These are phyloP conservation scores for Knufia fluminis DNA, from an alignment of 2,329 filamentous ascomycete species.

Conservation along the genomic window DNA sequence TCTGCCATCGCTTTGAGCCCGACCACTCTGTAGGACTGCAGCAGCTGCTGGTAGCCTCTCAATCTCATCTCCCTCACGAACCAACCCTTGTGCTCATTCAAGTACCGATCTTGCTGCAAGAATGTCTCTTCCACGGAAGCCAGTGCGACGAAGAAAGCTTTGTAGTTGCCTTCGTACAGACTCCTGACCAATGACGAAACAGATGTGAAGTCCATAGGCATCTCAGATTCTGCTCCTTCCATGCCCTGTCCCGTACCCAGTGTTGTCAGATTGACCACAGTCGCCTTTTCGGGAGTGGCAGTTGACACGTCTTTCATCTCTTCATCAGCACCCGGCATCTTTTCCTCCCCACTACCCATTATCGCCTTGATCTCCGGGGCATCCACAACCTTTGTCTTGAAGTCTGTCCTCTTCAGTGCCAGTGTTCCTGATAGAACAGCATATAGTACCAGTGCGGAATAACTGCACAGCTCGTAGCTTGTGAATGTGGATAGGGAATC, in stretches of 20 bases:
- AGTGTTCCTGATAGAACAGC: constrained; percentile 90
- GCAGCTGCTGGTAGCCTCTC: constrained; percentile 88
- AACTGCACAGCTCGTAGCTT: constrained; percentile 95
- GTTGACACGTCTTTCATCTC: constrained; percentile 57
- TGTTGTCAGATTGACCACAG: constrained; percentile 79
- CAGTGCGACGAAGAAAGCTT: constrained; percentile 82
- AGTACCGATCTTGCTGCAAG: constrained; percentile 84
- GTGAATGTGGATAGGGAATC: constrained; percentile 98
- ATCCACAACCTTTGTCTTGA: constrained; percentile 98
- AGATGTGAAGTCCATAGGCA: constrained; percentile 78
- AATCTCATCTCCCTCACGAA: constrained; percentile 98
- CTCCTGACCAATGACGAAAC: constrained; percentile 81
- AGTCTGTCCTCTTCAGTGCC: constrained; percentile 91
- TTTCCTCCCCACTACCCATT: constrained; percentile 80
- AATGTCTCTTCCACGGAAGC: constrained; percentile 89
- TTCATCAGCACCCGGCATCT: constrained; percentile 71
- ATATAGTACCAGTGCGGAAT: constrained; percentile 89
- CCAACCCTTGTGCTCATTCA: constrained; percentile 93
- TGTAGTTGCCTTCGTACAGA: constrained; percentile 89
- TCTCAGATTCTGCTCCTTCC: constrained; percentile 63
- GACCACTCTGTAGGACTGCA: constrained; percentile 95
- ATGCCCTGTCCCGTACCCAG: constrained; percentile 57
- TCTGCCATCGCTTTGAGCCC: constrained; percentile 95
- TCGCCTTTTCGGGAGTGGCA: constrained; percentile 45
- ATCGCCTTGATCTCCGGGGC: constrained; percentile 98